These are phyloP conservation scores for Spathaspora boniae DNA, from an alignment of 805 yeast species.

Conservation along the genomic window DNA sequence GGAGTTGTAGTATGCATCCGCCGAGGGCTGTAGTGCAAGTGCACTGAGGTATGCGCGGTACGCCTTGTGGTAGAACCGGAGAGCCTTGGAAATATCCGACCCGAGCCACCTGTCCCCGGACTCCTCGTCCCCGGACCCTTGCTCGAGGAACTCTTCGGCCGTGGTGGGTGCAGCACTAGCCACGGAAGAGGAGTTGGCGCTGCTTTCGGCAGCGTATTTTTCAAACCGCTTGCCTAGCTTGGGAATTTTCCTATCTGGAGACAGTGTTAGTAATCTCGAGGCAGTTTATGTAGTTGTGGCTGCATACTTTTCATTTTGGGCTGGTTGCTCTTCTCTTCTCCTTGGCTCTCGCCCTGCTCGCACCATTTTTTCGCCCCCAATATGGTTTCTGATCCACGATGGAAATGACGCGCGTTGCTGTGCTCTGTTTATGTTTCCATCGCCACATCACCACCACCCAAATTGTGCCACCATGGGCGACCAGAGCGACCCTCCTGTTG, in stretches of 20 bases:
- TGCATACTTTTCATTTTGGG: too few relatives aligned
- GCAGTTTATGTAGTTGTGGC: too few relatives aligned
- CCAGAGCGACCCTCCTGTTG: too few relatives aligned
- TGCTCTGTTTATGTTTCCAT: too few relatives aligned
- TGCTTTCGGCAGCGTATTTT: not conserved
- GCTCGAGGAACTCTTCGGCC: slow-evolving; percentile 51
- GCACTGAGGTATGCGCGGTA: slow-evolving; percentile 41
- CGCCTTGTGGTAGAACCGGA: slow-evolving; percentile 64
- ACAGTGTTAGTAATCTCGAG: too few relatives aligned
- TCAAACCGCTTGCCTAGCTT: slow-evolving; percentile 1
- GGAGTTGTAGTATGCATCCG: slow-evolving; percentile 57
- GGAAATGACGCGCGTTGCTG: too few relatives aligned
- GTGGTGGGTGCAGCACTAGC: slow-evolving; percentile 30
- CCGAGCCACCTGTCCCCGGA: slow-evolving; percentile 73
- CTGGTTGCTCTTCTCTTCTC: too few relatives aligned
- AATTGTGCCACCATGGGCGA: too few relatives aligned
- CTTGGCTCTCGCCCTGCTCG: too few relatives aligned
- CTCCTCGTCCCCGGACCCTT: slow-evolving; percentile 62
- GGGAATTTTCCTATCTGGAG: slow-evolving; percentile 2
- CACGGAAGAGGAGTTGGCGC: not conserved
- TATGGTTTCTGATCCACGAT: too few relatives aligned
- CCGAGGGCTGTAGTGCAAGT: slow-evolving; percentile 15
- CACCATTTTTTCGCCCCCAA: too few relatives aligned
- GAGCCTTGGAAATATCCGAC: slow-evolving; percentile 60
- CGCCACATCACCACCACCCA: too few relatives aligned